Evolutionary conservation across 2,329 filamentous ascomycete species (phyloP), one percentile per base, ranked within the genome.

Genomic region (Penicillium sp.): DNA sequence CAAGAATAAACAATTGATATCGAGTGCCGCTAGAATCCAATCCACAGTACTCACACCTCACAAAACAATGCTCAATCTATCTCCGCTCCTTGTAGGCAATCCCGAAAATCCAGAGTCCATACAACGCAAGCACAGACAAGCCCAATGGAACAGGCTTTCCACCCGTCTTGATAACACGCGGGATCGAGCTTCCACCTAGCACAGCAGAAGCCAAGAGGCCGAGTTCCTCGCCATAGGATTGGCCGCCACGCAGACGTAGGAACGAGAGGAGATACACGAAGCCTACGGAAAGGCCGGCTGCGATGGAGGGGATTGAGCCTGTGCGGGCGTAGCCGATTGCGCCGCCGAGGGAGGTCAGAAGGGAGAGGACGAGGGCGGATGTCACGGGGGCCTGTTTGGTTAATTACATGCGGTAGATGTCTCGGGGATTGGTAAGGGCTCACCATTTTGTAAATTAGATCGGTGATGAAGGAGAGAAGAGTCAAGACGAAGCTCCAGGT

Each of bases 141-240:
- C 87, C 84, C 52, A 89, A 81, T 1, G 94, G 93, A 48, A 99
- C 83, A 0, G 90, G 89, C 82, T 97, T 99, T 9, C 69, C 70
- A 64, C 83, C 81, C 40, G 87, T 83, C 72, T 86, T 90, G 67
- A 99, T 86, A 4, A 92, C 94, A 48, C 94, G 83, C 11, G 94
- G 94, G 56, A 97, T 87, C 2, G 90, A 88, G 40, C 89, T 89
- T 18, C 91, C 92, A 2, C 83, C 93, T 34, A 99, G 82, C 24
- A 97, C 77, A n/a, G 91, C 67, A 0, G 90, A 96, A 4, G 94
- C 94, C 41, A 97, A 80, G 9, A 99, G 82, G n/a, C 88, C 90
- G 41, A 96, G 79, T 75, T 97, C 94, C 63, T 95, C 77, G 58
- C 93, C 94, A 72, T 94, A 96, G 3, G 89, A 72, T 71, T 91